A percentile compares a stretch with the other conserved stretches of the same genome.
These are phyloP conservation scores for Spinellus fusiger DNA, from an alignment of 192 early-diverging fungal species.

Conservation along the genomic window DNA sequence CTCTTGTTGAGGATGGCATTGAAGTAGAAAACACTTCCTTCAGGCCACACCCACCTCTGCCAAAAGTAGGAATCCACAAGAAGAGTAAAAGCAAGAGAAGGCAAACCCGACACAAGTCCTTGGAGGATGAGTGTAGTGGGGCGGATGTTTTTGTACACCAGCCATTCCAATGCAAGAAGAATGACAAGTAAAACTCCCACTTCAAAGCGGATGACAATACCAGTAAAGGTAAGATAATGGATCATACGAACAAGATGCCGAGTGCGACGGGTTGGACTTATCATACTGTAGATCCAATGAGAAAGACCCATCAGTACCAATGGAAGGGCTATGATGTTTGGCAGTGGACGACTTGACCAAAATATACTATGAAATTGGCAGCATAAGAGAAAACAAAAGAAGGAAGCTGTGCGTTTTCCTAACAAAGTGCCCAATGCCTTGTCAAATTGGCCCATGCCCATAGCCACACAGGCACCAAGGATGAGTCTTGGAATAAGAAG, in stretches of 20 bases:
- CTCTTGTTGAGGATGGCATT: conserved; percentile 65
- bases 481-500: conserved; percentile 39
- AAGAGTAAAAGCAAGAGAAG: conserved; percentile 38
- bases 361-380: conserved; percentile 88
- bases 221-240: conserved; percentile 35
- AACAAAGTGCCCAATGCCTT: conserved; percentile 47
- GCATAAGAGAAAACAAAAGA: conserved; percentile 45
- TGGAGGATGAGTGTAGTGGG: conserved; percentile 11
- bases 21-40: conserved; percentile 67
- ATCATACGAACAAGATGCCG: conserved; percentile 35
- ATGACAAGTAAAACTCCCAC: conserved; percentile 34
- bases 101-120: conserved; percentile 17
- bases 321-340: conserved; percentile 81
- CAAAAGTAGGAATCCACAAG: conserved; percentile 75
- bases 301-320: conserved; percentile 34
- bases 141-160: conserved; percentile 7
- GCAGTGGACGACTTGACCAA: conserved; percentile 82
- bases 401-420: conserved; percentile 44
- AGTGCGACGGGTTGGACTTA: background rate
- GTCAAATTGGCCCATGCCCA: conserved; percentile 47
- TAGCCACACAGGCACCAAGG: conserved; percentile 42
- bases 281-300: conserved; percentile 19
- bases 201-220: conserved; percentile 52
- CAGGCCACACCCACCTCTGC: conserved; percentile 65
- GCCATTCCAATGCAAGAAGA: conserved; percentile 35